These are phyloP conservation scores for Extremus antarcticus DNA, from an alignment of 495 filamentous ascomycete species.

Conservation along the genomic window DNA sequence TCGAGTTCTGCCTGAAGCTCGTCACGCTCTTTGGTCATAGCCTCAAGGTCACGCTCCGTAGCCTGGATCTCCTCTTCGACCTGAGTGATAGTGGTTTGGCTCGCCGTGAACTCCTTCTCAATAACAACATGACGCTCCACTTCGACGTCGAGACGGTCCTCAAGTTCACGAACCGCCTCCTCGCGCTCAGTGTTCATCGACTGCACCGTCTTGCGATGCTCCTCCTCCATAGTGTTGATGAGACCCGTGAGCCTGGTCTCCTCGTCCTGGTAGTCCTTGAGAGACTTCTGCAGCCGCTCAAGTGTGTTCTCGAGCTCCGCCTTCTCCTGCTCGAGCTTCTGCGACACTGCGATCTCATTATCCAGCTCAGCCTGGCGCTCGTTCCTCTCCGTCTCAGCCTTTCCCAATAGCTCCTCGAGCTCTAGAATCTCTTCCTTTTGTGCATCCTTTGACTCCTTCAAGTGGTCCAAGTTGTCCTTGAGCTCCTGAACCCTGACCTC, in stretches of 20 bases:
- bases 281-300: slow-evolving; percentile 48
- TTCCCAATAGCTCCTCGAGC: slow-evolving; percentile 19
- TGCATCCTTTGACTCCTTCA: slow-evolving; percentile 43
- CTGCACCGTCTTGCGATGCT: slow-evolving; percentile 32
- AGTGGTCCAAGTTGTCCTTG: slow-evolving; percentile 32
- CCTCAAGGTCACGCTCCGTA: slow-evolving; percentile 4
- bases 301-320: slow-evolving; percentile 22
- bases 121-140: slow-evolving; percentile 14
- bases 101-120: slow-evolving; percentile 16
- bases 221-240: slow-evolving; percentile 47
- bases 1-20: slow-evolving; percentile 5
- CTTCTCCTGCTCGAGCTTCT: slow-evolving; percentile 16
- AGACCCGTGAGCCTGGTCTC: slow-evolving; percentile 50
- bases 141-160: slow-evolving; percentile 20
- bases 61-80: slow-evolving; percentile 5
- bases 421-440: slow-evolving; percentile 32
- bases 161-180: slow-evolving; percentile 14
- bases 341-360: slow-evolving; percentile 37
- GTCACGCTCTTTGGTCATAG: neutral
- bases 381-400: slow-evolving; percentile 3
- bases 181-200: slow-evolving; percentile 21
- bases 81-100: slow-evolving; percentile 17
- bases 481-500: slow-evolving; percentile 28
- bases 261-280: slow-evolving; percentile 54
- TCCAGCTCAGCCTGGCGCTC: slow-evolving; percentile 42